Base-by-base conservation (phyloP, 2,329 filamentous ascomycete genomes). In the Sporothrix euskadiensis region DNA sequence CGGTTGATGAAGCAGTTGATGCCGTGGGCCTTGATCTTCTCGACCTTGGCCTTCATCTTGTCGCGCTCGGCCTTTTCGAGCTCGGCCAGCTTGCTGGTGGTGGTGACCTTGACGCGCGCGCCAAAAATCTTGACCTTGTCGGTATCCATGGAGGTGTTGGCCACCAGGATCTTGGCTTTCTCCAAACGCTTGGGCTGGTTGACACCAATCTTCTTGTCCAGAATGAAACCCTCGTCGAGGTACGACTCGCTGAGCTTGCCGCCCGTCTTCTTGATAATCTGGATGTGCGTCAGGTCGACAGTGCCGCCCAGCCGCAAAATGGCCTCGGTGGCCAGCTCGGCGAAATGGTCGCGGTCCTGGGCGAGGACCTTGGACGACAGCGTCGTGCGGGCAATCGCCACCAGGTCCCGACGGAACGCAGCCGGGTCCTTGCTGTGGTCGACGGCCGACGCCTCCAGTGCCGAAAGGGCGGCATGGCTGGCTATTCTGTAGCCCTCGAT, bases 1-100 rank as follows among this genome's bases (percentile, higher is more conserved):
- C 96, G 88, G 88, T 99, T 99, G 83, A 99, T 97, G 83, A 99
- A 99, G 87, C 96, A 98, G 88, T 99, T 99, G 85, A 99, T 98
- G 74, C 96, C 96, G 80, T 99, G 96, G 65, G 94, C 89, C 89
- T 98, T 99, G 86, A 99, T 99, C 83, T 94, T 95, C 76, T 99
- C 96, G 63, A 99, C 96, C 88, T 99, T 99, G 77, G 93, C 92
- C 88, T 94, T 97, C 96, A 99, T 99, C 90, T 98, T 98, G 79
- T 99, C 96, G 79, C 94, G 92, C 86, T 98, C 96, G 6, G 96
- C 96, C 88, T 97, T 97, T 83, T 99, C 96, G 72, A 99, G 87
- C 80, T 99, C 96, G n/a, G 96, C 96, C 69, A 99, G 88, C 87
- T 98, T 98, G 82, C 94, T 94, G 3, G 96, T 99, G 44, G 94